Percentiles rank a stretch among this genome's conserved stretches.
phyloP scores from a whole-genome alignment of 1,284 basidiomycete genomes.

The Ustanciosporium gigantosporum region DNA sequence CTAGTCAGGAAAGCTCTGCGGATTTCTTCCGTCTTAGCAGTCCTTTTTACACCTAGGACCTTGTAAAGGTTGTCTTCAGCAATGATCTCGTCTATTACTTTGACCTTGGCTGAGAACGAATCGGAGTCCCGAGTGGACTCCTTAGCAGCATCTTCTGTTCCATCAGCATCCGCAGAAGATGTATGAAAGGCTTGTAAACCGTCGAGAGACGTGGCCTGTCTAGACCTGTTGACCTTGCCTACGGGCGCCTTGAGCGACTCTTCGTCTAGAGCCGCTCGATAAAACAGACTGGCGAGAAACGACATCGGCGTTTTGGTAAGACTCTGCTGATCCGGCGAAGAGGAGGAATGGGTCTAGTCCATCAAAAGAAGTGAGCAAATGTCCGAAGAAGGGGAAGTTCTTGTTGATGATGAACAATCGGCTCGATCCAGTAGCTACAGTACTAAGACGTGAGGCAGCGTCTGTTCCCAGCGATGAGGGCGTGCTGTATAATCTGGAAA shows the following conservation, averaged over 20 bases:
- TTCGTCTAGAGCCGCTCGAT: conserved; percentile 31
- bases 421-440: too few relatives aligned
- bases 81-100: conserved; percentile 40
- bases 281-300: conserved; percentile 36
- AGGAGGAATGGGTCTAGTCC: too few relatives aligned
- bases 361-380: too few relatives aligned
- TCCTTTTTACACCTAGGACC: conserved; percentile 70
- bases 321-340: background rate
- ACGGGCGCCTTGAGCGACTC: conserved; percentile 29
- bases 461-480: too few relatives aligned
- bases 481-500: too few relatives aligned
- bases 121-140: conserved; percentile 2
- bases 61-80: conserved; percentile 69
- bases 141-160: background rate
- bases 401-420: too few relatives aligned
- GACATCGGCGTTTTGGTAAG: conserved; percentile 13
- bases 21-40: conserved; percentile 69
- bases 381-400: too few relatives aligned
- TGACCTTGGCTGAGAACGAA: conserved; percentile 25
- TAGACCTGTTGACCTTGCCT: conserved; percentile 21
- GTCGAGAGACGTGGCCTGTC: background rate
- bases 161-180: background rate
- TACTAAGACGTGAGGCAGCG: too few relatives aligned
- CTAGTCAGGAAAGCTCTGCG: conserved; percentile 76
- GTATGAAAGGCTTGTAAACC: background rate